A percentile compares a stretch with the other conserved stretches of the same genome.
Evolutionary conservation across 1,284 basidiomycete genomes (phyloP).

Genomic region (Schizopora paradoxa): DNA sequence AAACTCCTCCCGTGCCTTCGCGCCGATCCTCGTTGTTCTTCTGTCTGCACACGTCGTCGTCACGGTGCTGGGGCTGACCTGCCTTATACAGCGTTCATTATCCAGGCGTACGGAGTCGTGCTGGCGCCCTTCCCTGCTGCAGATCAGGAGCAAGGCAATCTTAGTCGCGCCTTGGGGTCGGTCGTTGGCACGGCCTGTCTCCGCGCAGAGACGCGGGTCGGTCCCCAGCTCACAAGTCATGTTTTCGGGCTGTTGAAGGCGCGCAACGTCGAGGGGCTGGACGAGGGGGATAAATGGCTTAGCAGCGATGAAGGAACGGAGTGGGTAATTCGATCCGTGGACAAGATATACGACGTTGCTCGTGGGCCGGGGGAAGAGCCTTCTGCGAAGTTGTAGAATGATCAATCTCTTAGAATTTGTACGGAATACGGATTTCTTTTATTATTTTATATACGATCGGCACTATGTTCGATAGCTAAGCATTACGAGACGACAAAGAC

Average conservation of each 20-base stretch:
- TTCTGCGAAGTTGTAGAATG: constrained; percentile 64
- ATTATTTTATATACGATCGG: no score
- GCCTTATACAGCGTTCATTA: constrained; percentile 75
- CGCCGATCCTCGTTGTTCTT: constrained; percentile 16
- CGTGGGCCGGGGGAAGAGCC: constrained; percentile 35
- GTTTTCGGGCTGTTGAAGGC: constrained; percentile 92
- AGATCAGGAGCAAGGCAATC: constrained; percentile 68
- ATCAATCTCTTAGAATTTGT: no score
- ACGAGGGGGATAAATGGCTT: constrained; percentile 80
- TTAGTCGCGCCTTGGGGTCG: constrained; percentile 83
- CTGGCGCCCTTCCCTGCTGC: constrained; percentile 67
- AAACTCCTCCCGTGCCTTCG: constrained; percentile 22
- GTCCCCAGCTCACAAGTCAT: constrained; percentile 87
- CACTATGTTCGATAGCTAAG: no score
- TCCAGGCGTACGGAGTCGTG: constrained; percentile 86
- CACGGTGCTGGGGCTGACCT: constrained; percentile 4
- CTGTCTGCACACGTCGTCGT: not conserved
- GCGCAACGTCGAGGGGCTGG: constrained; percentile 50
- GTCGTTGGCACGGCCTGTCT: constrained; percentile 90
- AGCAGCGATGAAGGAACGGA: constrained; percentile 85
- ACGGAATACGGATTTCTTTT: no score
- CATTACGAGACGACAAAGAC: no score
- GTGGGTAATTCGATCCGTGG: constrained; percentile 88
- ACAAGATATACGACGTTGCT: constrained; percentile 70
- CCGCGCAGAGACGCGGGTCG: constrained; percentile 84